Conservation (phyloP, 495 filamentous ascomycete species). For the Tuber brumale region DNA sequence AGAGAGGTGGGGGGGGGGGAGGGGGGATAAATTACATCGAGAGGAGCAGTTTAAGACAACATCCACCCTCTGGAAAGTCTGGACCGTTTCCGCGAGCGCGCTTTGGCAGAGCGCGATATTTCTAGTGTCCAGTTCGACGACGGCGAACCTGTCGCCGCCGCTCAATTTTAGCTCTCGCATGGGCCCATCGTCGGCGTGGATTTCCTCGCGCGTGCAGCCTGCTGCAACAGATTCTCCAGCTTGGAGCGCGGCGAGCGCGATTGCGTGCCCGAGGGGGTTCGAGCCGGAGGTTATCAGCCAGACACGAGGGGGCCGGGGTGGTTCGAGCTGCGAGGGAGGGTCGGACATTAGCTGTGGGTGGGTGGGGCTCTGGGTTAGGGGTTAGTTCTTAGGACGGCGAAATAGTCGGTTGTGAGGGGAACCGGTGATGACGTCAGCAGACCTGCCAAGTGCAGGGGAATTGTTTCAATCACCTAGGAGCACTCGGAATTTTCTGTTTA, state of each 20-base stretch:
- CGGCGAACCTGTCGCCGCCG: constrained; percentile 51
- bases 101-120: constrained; percentile 62
- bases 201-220: constrained; percentile 63
- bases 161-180: constrained; percentile 45
- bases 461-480: background rate
- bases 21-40: constrained; percentile 4
- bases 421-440: background rate
- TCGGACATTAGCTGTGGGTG: background rate
- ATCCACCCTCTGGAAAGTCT: constrained; percentile 78
- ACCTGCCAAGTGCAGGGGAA: background rate
- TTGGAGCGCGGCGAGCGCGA: constrained; percentile 63
- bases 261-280: constrained; percentile 66
- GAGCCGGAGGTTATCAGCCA: constrained; percentile 85
- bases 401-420: background rate
- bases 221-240: constrained; percentile 79
- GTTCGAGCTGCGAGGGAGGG: background rate
- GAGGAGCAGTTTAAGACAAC: constrained; percentile 70
- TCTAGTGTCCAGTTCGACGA: constrained; percentile 41
- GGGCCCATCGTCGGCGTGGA: constrained; percentile 48
- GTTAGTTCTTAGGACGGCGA: background rate
- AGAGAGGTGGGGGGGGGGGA: background rate
- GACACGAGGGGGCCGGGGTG: constrained; percentile 16
- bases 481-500: background rate
- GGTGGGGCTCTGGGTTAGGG: background rate
- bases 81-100: constrained; percentile 76